Evolutionary conservation across 2,329 filamentous ascomycete species (phyloP).

Genomic region (Penicillium sp.): DNA sequence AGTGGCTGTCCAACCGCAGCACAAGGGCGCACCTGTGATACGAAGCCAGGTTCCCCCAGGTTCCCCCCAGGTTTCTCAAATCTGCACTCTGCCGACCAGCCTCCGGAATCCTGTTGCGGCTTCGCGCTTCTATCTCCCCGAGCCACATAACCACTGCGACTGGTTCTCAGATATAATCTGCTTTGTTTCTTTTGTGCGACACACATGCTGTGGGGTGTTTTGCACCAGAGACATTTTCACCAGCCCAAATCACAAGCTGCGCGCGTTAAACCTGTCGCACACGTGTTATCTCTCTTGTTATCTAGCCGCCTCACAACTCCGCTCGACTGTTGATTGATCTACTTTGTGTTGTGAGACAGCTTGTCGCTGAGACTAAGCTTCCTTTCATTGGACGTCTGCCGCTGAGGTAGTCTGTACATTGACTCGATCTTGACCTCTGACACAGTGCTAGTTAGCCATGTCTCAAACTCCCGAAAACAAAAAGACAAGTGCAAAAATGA

Average conservation of each 20-base stretch:
- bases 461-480: constrained; percentile 4
- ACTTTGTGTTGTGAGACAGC: constrained; percentile 1
- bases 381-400: background rate
- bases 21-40: background rate
- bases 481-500: constrained; percentile 15
- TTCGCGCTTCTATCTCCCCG: background rate
- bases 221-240: background rate
- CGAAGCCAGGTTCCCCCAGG: background rate
- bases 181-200: background rate
- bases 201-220: background rate
- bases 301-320: background rate
- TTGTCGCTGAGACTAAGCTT: background rate
- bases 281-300: background rate
- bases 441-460: background rate
- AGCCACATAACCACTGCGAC: background rate
- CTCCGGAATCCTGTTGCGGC: constrained; percentile 1
- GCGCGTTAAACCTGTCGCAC: background rate
- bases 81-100: constrained; percentile 2
- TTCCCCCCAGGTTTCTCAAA: background rate
- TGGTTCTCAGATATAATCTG: background rate
- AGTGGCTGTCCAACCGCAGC: background rate
- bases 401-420: background rate
- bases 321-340: background rate
- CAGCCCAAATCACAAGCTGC: background rate
- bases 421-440: background rate